Evolutionary conservation across 2,329 filamentous ascomycete species (phyloP).

Genomic region (Diaporthe destruens): DNA sequence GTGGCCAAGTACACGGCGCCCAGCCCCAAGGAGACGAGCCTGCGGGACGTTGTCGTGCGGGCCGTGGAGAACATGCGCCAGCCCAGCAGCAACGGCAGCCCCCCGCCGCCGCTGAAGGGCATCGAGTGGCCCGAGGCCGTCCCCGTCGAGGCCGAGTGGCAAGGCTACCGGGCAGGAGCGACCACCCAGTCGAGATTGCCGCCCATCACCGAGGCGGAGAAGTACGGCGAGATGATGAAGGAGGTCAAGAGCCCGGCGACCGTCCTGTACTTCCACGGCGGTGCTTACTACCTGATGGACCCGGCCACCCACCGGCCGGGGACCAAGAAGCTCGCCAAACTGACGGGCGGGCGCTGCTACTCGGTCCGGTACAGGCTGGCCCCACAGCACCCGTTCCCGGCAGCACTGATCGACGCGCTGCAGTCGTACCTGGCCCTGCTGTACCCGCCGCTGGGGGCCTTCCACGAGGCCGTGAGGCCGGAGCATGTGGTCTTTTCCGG

Average conservation of each 20-base stretch:
- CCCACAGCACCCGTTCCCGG: conserved; percentile 80
- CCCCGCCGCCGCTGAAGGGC: conserved; percentile 41
- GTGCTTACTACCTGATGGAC: conserved; percentile 80
- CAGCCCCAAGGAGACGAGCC: conserved; percentile 66
- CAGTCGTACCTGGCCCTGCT: conserved; percentile 79
- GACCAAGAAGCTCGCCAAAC: conserved; percentile 72
- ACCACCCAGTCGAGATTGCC: conserved; percentile 64
- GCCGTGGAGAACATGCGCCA: conserved; percentile 67
- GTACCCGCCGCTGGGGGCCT: conserved; percentile 76
- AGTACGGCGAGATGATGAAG: conserved; percentile 75
- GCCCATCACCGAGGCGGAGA: conserved; percentile 70
- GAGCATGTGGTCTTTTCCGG: conserved; percentile 78
- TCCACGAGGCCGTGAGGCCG: conserved; percentile 74
- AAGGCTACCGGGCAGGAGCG: conserved; percentile 73
- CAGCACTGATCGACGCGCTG: conserved; percentile 79
- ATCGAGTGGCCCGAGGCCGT: conserved; percentile 62
- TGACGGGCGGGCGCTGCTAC: conserved; percentile 76
- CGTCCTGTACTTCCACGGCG: conserved; percentile 81
- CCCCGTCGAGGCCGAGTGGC: conserved; percentile 80
- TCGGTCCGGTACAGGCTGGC: conserved; percentile 81
- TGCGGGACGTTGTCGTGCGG: conserved; percentile 69
- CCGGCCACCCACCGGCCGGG: conserved; percentile 73
- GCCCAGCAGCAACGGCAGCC: conserved; percentile 28
- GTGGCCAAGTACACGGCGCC: conserved; percentile 77
- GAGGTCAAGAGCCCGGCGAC: conserved; percentile 75